These are phyloP conservation scores for Cordyceps militaris DNA, from an alignment of 2,329 filamentous ascomycete genomes.

Conservation along the genomic window DNA sequence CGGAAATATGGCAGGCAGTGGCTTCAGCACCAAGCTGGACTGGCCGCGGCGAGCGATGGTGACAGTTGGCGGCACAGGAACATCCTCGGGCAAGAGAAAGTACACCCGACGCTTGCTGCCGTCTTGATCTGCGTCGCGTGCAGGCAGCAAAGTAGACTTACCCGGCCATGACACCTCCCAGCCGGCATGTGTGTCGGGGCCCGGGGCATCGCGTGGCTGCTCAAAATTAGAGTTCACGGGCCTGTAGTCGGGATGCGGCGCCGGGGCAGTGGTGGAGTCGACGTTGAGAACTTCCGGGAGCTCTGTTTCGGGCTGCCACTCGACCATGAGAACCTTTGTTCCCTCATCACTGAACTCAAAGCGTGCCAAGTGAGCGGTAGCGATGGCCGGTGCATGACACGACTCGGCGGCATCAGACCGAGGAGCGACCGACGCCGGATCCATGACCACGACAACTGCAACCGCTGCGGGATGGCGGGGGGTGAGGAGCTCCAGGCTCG, in stretches of 20 bases:
- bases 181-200: conserved; percentile 17
- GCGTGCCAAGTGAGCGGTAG: conserved; percentile 46
- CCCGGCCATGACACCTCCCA: conserved; percentile 84
- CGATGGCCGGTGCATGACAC: conserved; percentile 11
- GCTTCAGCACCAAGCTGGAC: conserved; percentile 56
- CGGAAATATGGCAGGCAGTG: conserved; percentile 80
- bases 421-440: conserved; percentile 27
- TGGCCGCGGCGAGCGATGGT: conserved; percentile 47
- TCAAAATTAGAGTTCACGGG: not conserved
- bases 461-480: conserved; percentile 12
- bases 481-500: conserved; percentile 1
- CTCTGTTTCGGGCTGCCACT: conserved; percentile 56
- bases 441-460: conserved; percentile 19
- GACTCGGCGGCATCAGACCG: conserved; percentile 19
- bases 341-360: conserved; percentile 87
- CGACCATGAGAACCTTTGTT: conserved; percentile 88
- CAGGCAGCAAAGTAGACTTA: conserved; percentile 64
- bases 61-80: conserved; percentile 64
- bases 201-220: conserved; percentile 13
- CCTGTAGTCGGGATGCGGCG: not conserved
- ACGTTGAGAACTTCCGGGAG: not conserved
- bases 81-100: conserved; percentile 70
- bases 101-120: conserved; percentile 57
- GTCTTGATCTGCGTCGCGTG: conserved; percentile 34
- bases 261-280: not conserved